phyloP scores from a whole-genome alignment of 2,329 filamentous ascomycete species.

The Chaetomiaceae sp. region DNA sequence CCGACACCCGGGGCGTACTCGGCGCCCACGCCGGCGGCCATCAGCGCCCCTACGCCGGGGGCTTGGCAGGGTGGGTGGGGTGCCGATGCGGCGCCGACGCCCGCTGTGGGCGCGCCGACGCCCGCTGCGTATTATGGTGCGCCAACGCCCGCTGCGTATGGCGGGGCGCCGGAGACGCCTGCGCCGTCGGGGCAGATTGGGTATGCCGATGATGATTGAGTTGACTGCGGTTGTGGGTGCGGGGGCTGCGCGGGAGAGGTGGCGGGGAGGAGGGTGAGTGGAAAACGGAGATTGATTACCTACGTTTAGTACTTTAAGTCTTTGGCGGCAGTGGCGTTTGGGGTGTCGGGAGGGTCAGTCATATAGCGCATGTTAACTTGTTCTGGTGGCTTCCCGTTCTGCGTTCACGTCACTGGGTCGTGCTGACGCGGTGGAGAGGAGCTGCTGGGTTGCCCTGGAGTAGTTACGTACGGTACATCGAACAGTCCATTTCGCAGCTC shows the following conservation, averaged over 20 bases:
- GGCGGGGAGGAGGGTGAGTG: not conserved
- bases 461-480: no score
- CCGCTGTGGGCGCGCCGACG: conserved; percentile 60
- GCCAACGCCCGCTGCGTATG: conserved; percentile 59
- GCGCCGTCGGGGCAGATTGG: conserved; percentile 49
- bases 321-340: no score
- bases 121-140: conserved; percentile 58
- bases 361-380: no score
- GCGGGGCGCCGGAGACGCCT: conserved; percentile 50
- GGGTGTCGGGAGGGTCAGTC: no score
- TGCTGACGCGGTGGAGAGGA: no score
- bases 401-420: no score
- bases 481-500: no score
- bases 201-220: conserved; percentile 48
- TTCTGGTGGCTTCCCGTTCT: no score
- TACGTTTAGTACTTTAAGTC: no score
- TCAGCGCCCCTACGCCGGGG: conserved; percentile 56
- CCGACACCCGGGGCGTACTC: conserved; percentile 65
- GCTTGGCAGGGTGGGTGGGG: conserved; percentile 55
- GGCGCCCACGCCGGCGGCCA: conserved; percentile 60
- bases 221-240: not conserved
- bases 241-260: not conserved
- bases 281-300: not conserved
- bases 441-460: no score
- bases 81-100: conserved; percentile 60